phyloP scores from a whole-genome alignment of 768 basidiomycete species.

The Pseudohyphozyma bogoriensis region DNA sequence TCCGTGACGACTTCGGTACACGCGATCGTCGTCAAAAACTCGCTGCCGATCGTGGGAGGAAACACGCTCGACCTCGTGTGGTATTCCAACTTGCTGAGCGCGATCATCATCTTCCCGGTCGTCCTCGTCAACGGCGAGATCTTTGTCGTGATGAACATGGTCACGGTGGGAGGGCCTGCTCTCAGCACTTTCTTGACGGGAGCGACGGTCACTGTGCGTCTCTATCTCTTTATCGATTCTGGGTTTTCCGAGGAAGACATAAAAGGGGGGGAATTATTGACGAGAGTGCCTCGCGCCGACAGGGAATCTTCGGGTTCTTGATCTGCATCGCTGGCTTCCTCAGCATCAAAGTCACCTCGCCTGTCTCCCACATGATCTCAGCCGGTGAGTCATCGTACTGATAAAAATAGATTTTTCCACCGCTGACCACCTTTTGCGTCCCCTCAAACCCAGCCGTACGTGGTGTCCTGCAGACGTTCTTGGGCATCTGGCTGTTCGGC shows the following conservation, averaged over 20 bases:
- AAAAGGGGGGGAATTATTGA: too few relatives aligned
- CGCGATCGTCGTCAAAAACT: slow-evolving; percentile 87
- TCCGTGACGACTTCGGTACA: slow-evolving; percentile 78
- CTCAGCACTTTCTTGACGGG: slow-evolving; percentile 34
- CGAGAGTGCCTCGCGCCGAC: background rate
- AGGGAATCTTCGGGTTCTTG: slow-evolving; percentile 86
- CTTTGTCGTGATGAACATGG: slow-evolving; percentile 51
- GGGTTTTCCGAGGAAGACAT: background rate
- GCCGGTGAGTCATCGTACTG: slow-evolving; percentile 41
- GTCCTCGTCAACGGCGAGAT: slow-evolving; percentile 67
- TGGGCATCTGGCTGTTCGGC: slow-evolving; percentile 68
- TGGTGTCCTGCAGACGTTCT: slow-evolving; percentile 78
- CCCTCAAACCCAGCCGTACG: slow-evolving; percentile 67
- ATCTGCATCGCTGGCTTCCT: slow-evolving; percentile 88
- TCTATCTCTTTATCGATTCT: too few relatives aligned
- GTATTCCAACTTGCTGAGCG: slow-evolving; percentile 80
- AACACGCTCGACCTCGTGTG: slow-evolving; percentile 77
- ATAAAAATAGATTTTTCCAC: too few relatives aligned
- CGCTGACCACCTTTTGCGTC: background rate
- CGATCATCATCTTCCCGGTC: slow-evolving; percentile 62
- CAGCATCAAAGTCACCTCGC: slow-evolving; percentile 93
- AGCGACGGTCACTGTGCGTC: slow-evolving; percentile 32
- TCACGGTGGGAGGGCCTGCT: slow-evolving; percentile 43
- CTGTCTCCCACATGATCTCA: slow-evolving; percentile 94
- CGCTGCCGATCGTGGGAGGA: slow-evolving; percentile 65